Evolutionary conservation across 768 basidiomycete genomes (phyloP).

Genomic region (Sporobolomyces pararoseus): DNA sequence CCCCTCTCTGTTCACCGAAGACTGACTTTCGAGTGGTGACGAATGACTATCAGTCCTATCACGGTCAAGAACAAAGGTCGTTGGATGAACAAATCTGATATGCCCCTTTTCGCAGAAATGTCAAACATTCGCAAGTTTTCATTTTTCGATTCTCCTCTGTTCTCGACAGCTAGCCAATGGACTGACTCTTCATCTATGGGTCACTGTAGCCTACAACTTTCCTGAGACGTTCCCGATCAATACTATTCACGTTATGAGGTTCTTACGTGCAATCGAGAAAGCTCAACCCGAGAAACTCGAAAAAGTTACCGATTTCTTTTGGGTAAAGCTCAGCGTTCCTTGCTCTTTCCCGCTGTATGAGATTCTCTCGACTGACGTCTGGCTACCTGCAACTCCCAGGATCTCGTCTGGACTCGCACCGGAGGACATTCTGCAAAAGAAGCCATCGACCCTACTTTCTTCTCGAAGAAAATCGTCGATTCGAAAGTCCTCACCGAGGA

Average conservation of each 20-base stretch:
- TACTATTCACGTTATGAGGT: constrained; percentile 32
- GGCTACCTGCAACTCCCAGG: background rate
- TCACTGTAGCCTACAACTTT: constrained; percentile 10
- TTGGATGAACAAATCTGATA: constrained; percentile 11
- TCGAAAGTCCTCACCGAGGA: background rate
- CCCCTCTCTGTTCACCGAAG: background rate
- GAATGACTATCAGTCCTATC: constrained; percentile 5
- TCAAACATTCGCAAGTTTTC: background rate
- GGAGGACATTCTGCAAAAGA: constrained; percentile 1
- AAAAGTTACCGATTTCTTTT: constrained; percentile 25
- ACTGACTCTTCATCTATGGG: background rate
- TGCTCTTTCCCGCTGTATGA: constrained; percentile 10
- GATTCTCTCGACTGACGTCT: background rate
- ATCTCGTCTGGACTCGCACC: constrained; percentile 3
- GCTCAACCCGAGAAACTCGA: constrained; percentile 18
- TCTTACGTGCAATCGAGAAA: constrained; percentile 22
- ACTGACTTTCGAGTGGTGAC: background rate
- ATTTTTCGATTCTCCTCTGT: no score
- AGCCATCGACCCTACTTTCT: constrained; percentile 1
- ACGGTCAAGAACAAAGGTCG: constrained; percentile 33
- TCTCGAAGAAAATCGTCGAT: background rate
- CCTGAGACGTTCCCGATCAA: constrained; percentile 32
- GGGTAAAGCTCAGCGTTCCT: no score
- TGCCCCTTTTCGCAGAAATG: constrained; percentile 24
- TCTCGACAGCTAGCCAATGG: no score